Evolutionary conservation across 495 filamentous ascomycete genomes (phyloP).

Genomic region (Lasiosphaeriaceae sp.): DNA sequence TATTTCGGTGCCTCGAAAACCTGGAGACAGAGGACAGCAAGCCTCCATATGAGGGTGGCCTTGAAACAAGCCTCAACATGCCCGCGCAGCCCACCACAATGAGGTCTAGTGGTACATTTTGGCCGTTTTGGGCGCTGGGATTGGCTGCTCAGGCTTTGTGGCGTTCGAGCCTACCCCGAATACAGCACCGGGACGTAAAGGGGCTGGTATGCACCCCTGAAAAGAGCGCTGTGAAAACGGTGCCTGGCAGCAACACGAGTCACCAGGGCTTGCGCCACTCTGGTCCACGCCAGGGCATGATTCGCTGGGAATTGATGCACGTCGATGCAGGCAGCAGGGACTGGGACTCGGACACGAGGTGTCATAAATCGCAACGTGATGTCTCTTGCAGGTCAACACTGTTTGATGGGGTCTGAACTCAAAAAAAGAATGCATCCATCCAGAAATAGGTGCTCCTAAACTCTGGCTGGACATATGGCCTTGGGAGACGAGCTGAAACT

Average conservation of each 20-base stretch:
- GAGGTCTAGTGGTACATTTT: constrained; percentile 3
- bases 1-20: constrained; percentile 3
- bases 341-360: constrained; percentile 10
- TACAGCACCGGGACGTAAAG: too few relatives aligned
- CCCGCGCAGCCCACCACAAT: not conserved
- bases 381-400: not conserved
- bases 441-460: not conserved
- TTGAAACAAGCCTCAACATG: not conserved
- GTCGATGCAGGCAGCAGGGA: constrained; percentile 4
- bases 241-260: constrained; percentile 1
- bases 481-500: too few relatives aligned
- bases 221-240: not conserved
- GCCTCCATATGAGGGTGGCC: not conserved
- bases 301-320: not conserved
- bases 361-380: not conserved
- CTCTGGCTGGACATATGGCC: not conserved
- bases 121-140: constrained; percentile 5
- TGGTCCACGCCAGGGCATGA: not conserved
- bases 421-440: not conserved
- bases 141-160: not conserved
- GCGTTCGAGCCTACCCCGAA: too few relatives aligned
- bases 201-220: too few relatives aligned
- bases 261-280: constrained; percentile 7
- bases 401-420: not conserved
- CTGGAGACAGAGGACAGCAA: constrained; percentile 3